Evolutionary conservation across 805 yeast genomes (phyloP).

Genomic region (Isabelozyma rhagii): DNA sequence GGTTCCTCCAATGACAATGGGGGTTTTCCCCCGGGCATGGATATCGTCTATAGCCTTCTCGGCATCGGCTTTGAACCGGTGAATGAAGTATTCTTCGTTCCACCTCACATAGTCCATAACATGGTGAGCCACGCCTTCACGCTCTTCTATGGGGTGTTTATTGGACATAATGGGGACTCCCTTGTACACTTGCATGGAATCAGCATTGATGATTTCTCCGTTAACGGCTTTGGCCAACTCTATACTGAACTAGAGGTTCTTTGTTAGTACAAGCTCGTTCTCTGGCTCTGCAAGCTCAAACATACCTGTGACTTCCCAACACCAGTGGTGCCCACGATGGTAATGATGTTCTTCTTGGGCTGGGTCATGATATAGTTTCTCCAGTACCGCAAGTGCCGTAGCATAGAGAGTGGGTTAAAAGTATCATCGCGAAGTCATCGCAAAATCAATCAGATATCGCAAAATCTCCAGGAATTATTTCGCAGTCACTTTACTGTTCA

Average conservation of each 20-base stretch:
- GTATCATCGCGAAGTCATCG: background rate
- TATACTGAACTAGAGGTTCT: constrained; percentile 54
- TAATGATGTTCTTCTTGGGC: constrained; percentile 44
- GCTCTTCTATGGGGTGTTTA: constrained; percentile 81
- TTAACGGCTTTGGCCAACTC: constrained; percentile 72
- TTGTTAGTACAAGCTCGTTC: constrained; percentile 6
- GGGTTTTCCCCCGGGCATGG: constrained; percentile 64
- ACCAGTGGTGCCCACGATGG: constrained; percentile 91
- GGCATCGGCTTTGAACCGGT: constrained; percentile 76
- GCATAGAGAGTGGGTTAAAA: constrained; percentile 2
- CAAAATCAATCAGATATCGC: background rate
- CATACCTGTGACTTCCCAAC: constrained; percentile 86
- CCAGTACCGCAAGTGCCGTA: constrained; percentile 12
- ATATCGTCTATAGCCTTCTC: constrained; percentile 58
- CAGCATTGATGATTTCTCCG: constrained; percentile 94
- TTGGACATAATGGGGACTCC: constrained; percentile 78
- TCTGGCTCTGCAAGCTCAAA: constrained; percentile 3
- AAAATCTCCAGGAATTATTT: no score
- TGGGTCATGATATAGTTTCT: constrained; percentile 26
- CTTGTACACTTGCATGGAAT: constrained; percentile 92
- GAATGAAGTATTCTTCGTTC: constrained; percentile 79
- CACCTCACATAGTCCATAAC: constrained; percentile 81
- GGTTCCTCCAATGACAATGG: constrained; percentile 93
- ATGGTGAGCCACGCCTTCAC: constrained; percentile 78
- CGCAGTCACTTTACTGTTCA: no score